Conservation (phyloP, 352 stramenopile genomes). For the Elongisporangium prolatum region DNA sequence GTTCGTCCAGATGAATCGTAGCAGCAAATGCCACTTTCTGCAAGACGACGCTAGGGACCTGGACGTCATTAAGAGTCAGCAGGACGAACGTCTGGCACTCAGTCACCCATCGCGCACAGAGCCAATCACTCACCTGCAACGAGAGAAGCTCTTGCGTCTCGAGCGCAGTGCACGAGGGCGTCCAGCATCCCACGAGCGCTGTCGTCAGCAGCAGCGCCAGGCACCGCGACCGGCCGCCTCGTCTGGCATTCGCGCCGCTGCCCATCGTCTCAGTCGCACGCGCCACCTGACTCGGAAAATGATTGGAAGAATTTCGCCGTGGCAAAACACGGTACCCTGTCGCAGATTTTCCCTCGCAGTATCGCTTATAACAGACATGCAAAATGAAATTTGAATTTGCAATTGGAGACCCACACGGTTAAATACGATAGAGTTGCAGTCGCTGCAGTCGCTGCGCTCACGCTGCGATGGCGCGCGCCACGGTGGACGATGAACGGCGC, state of each 20-base stretch:
- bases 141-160: neutral
- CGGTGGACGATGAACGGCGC: slow-evolving; percentile 30
- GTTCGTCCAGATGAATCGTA: slow-evolving; percentile 55
- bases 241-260: neutral
- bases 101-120: neutral
- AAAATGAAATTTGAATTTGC: slow-evolving; percentile 2
- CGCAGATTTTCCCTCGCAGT: neutral
- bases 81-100: neutral
- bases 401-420: neutral
- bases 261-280: neutral
- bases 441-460: slow-evolving; percentile 7
- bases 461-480: slow-evolving; percentile 33
- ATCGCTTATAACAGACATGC: neutral
- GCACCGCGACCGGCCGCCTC: neutral
- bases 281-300: neutral
- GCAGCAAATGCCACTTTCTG: slow-evolving; percentile 62
- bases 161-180: neutral
- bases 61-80: neutral
- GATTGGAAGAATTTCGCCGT: neutral
- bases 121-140: neutral
- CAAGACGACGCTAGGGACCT: slow-evolving; percentile 70
- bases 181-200: neutral
- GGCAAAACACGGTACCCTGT: neutral
- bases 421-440: neutral
- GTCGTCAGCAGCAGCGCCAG: neutral